Evolutionary conservation across 805 yeast genomes (phyloP), one percentile per base, ranked within the genome.

Genomic region (Saturnispora galanensis): DNA sequence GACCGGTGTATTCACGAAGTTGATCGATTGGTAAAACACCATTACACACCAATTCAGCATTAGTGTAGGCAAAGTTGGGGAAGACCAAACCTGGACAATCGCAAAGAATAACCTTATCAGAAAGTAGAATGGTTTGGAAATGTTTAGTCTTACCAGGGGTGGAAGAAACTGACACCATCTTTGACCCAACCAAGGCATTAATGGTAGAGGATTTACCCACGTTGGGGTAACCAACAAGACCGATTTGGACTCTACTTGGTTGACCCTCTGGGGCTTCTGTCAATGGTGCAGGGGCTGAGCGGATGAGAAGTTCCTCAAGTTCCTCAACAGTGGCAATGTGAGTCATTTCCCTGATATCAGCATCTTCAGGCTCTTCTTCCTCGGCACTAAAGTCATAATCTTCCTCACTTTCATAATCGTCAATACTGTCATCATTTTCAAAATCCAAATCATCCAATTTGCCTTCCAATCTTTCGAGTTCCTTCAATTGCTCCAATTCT

Each of bases 1-100:
- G 97, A 2, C 95, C 94, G 9, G 90, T 80, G 60, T 77, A 79
- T 58, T 93, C 99, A 59, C 97, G 76, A 50, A 93, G 71, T 65
- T 93, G 98, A 66, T 93, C 98, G 55, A 93, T 93, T 16, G 99
- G 99, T 46, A 93, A 72, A n/a, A 93, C 96, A 73, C 99, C 99
- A 58, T 88, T 86, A 68, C 97, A 88, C 1, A 93, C 98, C 57
- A 93, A 74, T 56, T 93, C 99, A 55, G 95, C 97, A 58, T 88
- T 89, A 18, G 96, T 85, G 60, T 84, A 85, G 6, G 97, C 97
- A 61, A 93, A 93, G 58, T 90, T 93, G 18, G 99, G 98, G 70
- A 93, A 93, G 13, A 93, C 99, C 50, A 93, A 72, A 74, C 99
- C 99, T 2, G 99, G 99, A 71, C 99, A 93, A 72, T 93, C 99